Percentiles rank a stretch among this genome's conserved stretches.
phyloP scores from a whole-genome alignment of 106 monocot species.

The Chionographis japonica region DNA sequence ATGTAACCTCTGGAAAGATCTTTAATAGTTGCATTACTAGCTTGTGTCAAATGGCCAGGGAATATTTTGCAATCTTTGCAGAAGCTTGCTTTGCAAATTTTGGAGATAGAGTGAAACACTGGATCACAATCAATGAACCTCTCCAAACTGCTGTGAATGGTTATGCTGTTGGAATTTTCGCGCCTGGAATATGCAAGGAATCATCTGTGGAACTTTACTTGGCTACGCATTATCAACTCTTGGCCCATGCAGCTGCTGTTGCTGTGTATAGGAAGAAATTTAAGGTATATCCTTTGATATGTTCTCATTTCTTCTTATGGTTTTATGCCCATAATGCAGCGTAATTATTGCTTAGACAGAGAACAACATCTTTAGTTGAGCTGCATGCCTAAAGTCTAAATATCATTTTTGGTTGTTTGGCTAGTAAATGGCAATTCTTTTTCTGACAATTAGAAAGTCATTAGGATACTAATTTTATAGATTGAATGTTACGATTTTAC shows the following conservation, averaged over 20 bases:
- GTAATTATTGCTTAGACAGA: too few species aligned
- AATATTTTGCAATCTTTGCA: slow-evolving; percentile 91
- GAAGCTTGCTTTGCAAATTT: slow-evolving; percentile 92
- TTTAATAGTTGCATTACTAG: neutral
- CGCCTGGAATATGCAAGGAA: slow-evolving; percentile 61
- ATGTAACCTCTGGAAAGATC: neutral
- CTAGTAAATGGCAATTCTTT: too few species aligned
- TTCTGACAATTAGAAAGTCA: too few species aligned
- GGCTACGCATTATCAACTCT: slow-evolving; percentile 77
- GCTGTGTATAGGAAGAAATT: slow-evolving; percentile 69
- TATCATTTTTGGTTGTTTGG: too few species aligned
- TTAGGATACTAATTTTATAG: too few species aligned
- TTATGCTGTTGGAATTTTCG: slow-evolving; percentile 78
- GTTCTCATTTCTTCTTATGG: neutral
- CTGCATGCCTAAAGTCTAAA: too few species aligned
- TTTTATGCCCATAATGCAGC: neutral
- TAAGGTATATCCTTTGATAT: slow-evolving; percentile 40
- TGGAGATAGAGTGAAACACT: slow-evolving; percentile 96
- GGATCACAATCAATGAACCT: slow-evolving; percentile 97
- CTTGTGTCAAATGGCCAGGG: slow-evolving; percentile 43
- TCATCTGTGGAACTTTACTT: slow-evolving; percentile 51
- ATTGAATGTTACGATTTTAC: too few species aligned
- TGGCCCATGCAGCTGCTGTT: slow-evolving; percentile 90
- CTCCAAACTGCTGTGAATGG: slow-evolving; percentile 94
- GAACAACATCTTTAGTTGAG: too few species aligned